Evolutionary conservation across 768 basidiomycete species (phyloP), one percentile per base, ranked within the genome.

Genomic region (Podaxis sp.): DNA sequence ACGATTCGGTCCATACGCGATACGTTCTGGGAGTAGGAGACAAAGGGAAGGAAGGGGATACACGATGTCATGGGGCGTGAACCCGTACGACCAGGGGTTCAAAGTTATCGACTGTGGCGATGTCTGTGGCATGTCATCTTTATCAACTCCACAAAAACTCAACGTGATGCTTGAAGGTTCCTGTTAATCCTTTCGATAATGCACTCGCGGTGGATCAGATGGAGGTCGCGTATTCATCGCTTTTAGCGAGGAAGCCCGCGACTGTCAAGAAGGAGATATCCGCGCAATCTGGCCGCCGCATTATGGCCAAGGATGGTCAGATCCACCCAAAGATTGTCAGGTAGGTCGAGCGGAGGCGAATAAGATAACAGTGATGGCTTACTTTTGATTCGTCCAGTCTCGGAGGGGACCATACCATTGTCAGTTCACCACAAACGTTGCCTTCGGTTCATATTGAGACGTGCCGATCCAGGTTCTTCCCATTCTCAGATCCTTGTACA

Each of bases 341-440:
- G 73, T 79, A 58, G 60, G 69, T 59, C 19, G 51, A 44, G 13
- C 3, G 13, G 6, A 5, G 22, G 22, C 19, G 22, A 26, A 24
- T 51, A 51, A 28, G 19, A 51, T 28, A 51, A 12, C 13, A 12
- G 3, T 28, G 22, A 51, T 28, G 6, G 13, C n/a, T 53, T 42
- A 42, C 61, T 17, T 57, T 33, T 33, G 33, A 9, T 33, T 64
- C 55, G n/a, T 42, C 0, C 61, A 89, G 89, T 75, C 78, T 92
- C 30, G 95, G 95, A 26, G 94, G 94, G 5, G 94, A 95, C 69
- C 94, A 95, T 72, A 93, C 93, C 13, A 90, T 95, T 65, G 93
- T 89, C 52, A 64, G 76, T 67, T 17, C 49, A 24, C 2, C 17
- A 44, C 15, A n/a, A 22, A 22, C 28, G 24, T 53, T 1, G 46